phyloP scores from a whole-genome alignment of 1,284 basidiomycete species.

The Heliocybe sulcata region DNA sequence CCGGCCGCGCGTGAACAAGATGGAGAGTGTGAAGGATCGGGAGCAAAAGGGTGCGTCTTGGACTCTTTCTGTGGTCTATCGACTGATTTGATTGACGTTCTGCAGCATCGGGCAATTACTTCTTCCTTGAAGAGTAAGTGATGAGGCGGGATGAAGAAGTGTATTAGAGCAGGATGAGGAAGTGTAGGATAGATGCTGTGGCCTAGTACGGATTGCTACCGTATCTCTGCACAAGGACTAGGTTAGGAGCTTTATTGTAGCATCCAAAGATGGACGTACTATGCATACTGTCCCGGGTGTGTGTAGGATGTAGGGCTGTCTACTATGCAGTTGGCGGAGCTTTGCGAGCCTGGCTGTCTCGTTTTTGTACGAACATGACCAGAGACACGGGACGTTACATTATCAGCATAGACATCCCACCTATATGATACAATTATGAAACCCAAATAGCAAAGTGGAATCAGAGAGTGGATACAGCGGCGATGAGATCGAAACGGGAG shows the following conservation, averaged over 20 bases:
- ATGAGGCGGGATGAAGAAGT: background rate
- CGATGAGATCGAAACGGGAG: too few relatives aligned
- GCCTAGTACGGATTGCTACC: background rate
- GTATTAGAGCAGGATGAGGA: background rate
- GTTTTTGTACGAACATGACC: too few relatives aligned
- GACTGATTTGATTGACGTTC: background rate
- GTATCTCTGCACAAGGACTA: background rate
- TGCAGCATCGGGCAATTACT: slow-evolving; percentile 74
- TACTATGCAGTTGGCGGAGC: too few relatives aligned
- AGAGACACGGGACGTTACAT: too few relatives aligned
- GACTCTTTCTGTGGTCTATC: slow-evolving; percentile 4
- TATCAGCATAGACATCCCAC: too few relatives aligned
- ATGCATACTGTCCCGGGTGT: too few relatives aligned
- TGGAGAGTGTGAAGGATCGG: slow-evolving; percentile 87
- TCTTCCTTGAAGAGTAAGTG: slow-evolving; percentile 80
- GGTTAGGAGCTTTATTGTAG: background rate
- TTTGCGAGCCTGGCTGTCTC: too few relatives aligned
- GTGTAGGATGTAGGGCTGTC: too few relatives aligned
- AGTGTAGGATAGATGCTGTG: background rate
- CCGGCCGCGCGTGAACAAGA: slow-evolving; percentile 91
- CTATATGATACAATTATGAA: too few relatives aligned
- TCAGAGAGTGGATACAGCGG: too few relatives aligned
- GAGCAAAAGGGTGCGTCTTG: slow-evolving; percentile 79
- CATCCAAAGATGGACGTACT: background rate
- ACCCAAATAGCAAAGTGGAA: too few relatives aligned